These are phyloP conservation scores for Gypsophila paniculata DNA, from an alignment of 179 eudicot species.

Conservation along the genomic window DNA sequence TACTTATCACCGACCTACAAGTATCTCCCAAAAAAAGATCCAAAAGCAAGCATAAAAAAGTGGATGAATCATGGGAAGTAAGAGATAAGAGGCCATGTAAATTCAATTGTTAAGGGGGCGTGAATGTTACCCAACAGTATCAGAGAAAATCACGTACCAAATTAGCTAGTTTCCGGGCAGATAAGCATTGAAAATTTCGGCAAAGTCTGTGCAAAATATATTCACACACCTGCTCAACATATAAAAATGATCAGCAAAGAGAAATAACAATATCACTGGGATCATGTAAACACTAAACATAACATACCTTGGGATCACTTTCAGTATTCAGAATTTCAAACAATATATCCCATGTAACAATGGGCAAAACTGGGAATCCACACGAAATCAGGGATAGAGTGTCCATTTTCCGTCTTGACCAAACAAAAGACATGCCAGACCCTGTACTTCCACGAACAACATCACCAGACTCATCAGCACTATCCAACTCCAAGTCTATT, in stretches of 20 bases:
- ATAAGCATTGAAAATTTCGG: slow-evolving; percentile 69
- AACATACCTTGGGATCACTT: slow-evolving; percentile 52
- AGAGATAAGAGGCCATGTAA: neutral
- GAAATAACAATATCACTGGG: neutral
- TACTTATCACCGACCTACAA: neutral
- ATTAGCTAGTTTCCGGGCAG: slow-evolving; percentile 45
- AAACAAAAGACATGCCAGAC: slow-evolving; percentile 34
- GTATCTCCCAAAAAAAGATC: neutral
- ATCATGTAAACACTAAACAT: slow-evolving; percentile 18
- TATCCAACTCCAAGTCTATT: slow-evolving; percentile 80
- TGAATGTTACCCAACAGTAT: neutral
- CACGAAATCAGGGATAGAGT: slow-evolving; percentile 51
- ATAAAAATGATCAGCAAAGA: neutral
- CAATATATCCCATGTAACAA: slow-evolving; percentile 71
- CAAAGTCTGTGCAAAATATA: slow-evolving; percentile 53
- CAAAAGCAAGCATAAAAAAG: neutral
- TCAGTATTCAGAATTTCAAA: slow-evolving; percentile 61
- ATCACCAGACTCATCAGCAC: slow-evolving; percentile 55
- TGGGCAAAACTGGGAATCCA: slow-evolving; percentile 66
- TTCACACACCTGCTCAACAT: slow-evolving; percentile 47
- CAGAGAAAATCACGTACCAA: slow-evolving; percentile 48
- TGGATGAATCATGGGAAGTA: neutral
- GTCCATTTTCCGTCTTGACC: slow-evolving; percentile 54
- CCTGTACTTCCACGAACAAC: slow-evolving; percentile 35
- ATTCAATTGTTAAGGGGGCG: neutral